These are phyloP conservation scores for Eragrostis curvula DNA, from an alignment of 176 grass and related monocot genomes.

Conservation along the genomic window DNA sequence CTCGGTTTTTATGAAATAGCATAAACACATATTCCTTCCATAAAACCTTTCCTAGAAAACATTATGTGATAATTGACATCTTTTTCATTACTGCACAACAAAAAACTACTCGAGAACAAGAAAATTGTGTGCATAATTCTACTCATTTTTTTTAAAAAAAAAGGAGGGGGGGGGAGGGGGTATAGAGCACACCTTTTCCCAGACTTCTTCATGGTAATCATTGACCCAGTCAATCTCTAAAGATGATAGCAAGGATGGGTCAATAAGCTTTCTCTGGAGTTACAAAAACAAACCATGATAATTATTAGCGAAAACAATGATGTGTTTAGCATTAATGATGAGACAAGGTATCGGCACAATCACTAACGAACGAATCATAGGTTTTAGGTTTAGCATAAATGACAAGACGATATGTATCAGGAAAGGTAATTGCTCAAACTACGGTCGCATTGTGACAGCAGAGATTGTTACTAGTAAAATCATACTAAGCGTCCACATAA, in stretches of 20 bases:
- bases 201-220: slow-evolving; percentile 75
- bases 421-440: neutral
- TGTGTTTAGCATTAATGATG: neutral
- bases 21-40: neutral
- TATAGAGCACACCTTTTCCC: slow-evolving; percentile 75
- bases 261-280: slow-evolving; percentile 78
- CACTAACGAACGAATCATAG: neutral
- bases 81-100: no score
- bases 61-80: neutral
- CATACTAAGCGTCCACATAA: neutral
- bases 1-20: neutral
- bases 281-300: slow-evolving; percentile 24
- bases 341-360: neutral
- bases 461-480: neutral
- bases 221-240: slow-evolving; percentile 86
- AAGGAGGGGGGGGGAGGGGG: no score
- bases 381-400: slow-evolving; percentile 9
- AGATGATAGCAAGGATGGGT: slow-evolving; percentile 65
- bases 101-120: neutral
- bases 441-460: neutral
- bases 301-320: neutral
- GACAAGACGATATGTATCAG: neutral
- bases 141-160: neutral
- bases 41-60: neutral
- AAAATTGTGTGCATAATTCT: neutral